These are phyloP conservation scores for Panaeolus papilionaceus DNA, from an alignment of 768 basidiomycete species.

Conservation along the genomic window DNA sequence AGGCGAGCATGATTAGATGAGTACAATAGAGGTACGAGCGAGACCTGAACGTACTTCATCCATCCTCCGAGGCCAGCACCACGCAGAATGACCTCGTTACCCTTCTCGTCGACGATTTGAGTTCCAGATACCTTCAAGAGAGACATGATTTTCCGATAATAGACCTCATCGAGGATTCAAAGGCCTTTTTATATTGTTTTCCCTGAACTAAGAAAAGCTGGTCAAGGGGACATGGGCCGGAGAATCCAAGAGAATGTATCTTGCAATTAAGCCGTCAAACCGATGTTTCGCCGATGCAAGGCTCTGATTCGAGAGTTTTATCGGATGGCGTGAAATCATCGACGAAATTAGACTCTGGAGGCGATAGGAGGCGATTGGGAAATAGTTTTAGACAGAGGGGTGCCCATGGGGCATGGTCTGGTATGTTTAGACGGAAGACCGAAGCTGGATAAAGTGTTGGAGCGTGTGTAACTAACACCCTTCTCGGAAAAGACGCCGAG, in stretches of 20 bases:
- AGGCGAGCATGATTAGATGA: conserved; percentile 10
- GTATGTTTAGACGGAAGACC: background rate
- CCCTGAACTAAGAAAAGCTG: conserved; percentile 7
- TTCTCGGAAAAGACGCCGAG: conserved; percentile 12
- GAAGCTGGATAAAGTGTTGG: background rate
- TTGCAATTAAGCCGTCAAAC: conserved; percentile 16
- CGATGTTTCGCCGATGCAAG: conserved; percentile 28
- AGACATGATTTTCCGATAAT: conserved; percentile 45
- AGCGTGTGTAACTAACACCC: conserved; percentile 9
- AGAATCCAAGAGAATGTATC: conserved; percentile 22
- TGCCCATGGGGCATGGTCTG: background rate
- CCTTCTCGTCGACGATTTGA: conserved; percentile 62
- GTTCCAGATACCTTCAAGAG: conserved; percentile 63
- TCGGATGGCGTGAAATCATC: conserved; percentile 7
- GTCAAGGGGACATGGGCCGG: conserved; percentile 19
- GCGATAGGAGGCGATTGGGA: conserved; percentile 10
- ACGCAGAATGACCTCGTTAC: conserved; percentile 63
- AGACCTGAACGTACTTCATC: conserved; percentile 70
- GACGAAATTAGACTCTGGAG: conserved; percentile 8
- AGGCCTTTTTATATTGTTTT: conserved; percentile 19
- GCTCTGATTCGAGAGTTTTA: conserved; percentile 15
- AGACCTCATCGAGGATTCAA: conserved; percentile 6
- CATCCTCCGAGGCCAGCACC: conserved; percentile 86
- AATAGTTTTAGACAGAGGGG: conserved; percentile 2
- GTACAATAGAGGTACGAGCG: conserved; percentile 13